These are phyloP conservation scores for Lithohypha guttulata DNA, from an alignment of 2,329 filamentous ascomycete genomes.

Conservation along the genomic window DNA sequence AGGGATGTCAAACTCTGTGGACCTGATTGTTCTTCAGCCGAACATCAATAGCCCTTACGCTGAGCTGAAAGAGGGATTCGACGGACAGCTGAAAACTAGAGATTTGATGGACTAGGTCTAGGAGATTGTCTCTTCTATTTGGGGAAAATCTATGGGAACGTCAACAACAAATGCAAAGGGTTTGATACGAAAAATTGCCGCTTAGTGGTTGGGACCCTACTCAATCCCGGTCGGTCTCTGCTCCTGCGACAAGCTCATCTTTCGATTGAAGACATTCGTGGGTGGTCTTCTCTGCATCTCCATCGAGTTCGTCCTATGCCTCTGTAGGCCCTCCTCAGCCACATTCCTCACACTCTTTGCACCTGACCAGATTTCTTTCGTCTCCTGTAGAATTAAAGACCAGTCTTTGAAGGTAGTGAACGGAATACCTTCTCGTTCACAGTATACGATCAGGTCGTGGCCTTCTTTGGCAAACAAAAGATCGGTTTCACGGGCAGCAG, in stretches of 20 bases:
- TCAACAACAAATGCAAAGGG: no score
- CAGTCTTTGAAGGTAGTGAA: conserved; percentile 85
- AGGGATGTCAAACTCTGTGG: no score
- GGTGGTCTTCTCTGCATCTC: neutral
- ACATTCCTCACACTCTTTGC: conserved; percentile 60
- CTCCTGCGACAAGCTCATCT: conserved; percentile 7
- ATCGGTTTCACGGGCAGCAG: conserved; percentile 84
- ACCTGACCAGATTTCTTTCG: conserved; percentile 66
- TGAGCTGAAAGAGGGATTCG: no score
- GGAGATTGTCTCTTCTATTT: no score
- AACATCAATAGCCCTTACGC: no score
- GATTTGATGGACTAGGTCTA: no score
- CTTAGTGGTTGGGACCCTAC: no score
- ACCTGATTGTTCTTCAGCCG: no score
- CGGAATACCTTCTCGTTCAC: conserved; percentile 70
- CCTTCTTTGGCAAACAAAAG: conserved; percentile 88
- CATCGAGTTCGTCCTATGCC: conserved; percentile 16
- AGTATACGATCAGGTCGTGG: conserved; percentile 77
- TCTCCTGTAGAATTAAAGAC: conserved; percentile 62
- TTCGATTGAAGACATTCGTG: conserved; percentile 1
- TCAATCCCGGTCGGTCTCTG: no score
- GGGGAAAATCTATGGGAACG: no score
- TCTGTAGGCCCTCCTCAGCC: conserved; percentile 35
- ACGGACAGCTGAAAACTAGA: no score
- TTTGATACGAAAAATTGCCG: no score